These are phyloP conservation scores for Colletotrichum phormii DNA, from an alignment of 2,329 filamentous ascomycete species.

Conservation along the genomic window DNA sequence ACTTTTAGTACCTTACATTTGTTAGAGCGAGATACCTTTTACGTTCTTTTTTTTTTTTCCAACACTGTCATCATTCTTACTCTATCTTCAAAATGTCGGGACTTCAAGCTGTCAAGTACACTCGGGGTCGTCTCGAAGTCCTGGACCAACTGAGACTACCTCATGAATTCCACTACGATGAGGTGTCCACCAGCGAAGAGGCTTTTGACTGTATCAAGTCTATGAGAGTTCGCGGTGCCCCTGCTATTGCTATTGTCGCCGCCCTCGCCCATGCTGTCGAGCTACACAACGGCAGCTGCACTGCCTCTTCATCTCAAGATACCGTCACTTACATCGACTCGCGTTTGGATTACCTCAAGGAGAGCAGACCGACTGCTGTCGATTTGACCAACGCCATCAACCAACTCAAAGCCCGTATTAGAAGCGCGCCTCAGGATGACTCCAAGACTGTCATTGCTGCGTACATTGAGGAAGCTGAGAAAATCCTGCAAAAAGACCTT, in stretches of 20 bases:
- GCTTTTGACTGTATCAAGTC: conserved; percentile 86
- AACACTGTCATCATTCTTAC: background rate
- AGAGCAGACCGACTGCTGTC: conserved; percentile 92
- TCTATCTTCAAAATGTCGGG: conserved; percentile 55
- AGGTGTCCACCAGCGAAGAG: conserved; percentile 76
- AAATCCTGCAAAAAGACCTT: conserved; percentile 88
- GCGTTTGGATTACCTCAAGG: conserved; percentile 87
- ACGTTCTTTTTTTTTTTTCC: background rate
- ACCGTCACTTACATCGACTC: conserved; percentile 78
- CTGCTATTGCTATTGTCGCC: conserved; percentile 98
- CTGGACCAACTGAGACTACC: conserved; percentile 87
- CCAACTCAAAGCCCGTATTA: conserved; percentile 77
- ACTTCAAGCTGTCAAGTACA: conserved; percentile 83
- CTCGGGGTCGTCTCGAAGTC: conserved; percentile 77
- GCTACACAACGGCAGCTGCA: conserved; percentile 67
- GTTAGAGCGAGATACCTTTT: background rate
- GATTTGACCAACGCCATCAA: conserved; percentile 91
- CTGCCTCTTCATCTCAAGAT: conserved; percentile 61
- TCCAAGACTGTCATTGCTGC: conserved; percentile 69
- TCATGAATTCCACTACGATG: conserved; percentile 83
- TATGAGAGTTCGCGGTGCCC: conserved; percentile 84
- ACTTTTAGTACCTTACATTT: background rate
- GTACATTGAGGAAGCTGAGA: conserved; percentile 85
- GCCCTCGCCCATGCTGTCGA: conserved; percentile 90
- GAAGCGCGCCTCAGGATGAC: conserved; percentile 53